Evolutionary conservation across 306 rosid species (phyloP), one percentile per base, ranked within the genome.

Genomic region (Castanospermum australe): DNA sequence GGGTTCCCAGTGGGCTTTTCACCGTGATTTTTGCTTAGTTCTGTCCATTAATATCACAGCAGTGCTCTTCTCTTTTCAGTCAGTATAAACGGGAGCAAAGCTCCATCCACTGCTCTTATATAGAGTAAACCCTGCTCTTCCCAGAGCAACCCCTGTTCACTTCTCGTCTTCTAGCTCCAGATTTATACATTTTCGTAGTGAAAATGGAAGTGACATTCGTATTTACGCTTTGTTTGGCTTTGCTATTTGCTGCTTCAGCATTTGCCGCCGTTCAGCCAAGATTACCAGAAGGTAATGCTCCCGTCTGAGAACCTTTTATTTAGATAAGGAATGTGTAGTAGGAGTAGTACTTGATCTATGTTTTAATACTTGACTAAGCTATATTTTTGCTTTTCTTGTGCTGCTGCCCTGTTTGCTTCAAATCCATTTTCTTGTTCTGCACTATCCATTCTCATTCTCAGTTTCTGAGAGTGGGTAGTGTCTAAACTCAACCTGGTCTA

Each of bases 221-320:
- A 59, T 60, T 44, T 45, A 17, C 83, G 12, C 85, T 94, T 68
- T 81, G 76, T 50, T 75, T 88, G 41, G 63, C 73, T 48, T 65
- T 85, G 70, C 68, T 90, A 1, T 78, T 80, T 61, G 79, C 85
- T 14, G 63, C 76, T 79, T 67, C 94, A 62, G 89, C 84, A 36
- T 82, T 77, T 66, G 89, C 91, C 14, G 67, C 66, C 79, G 22
- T 60, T 70, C 73, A 56, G 12, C 66, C 45, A 5, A 79, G 82
- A 38, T 17, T 35, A 36, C 74, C 84, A 50, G 90, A 92, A 84
- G 93, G 98, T 92, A 85, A 85, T 73, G 63, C 82, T 61, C 1
- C 5, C 8, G 11, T 85, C 59, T 57, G 13, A 63, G 54, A 44
- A 38, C 54, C 63, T 30, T 61, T 84, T 51, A 25, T 72, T 59